Base-by-base conservation (phyloP, 495 filamentous ascomycete species). In the Podospora anserina region DNA sequence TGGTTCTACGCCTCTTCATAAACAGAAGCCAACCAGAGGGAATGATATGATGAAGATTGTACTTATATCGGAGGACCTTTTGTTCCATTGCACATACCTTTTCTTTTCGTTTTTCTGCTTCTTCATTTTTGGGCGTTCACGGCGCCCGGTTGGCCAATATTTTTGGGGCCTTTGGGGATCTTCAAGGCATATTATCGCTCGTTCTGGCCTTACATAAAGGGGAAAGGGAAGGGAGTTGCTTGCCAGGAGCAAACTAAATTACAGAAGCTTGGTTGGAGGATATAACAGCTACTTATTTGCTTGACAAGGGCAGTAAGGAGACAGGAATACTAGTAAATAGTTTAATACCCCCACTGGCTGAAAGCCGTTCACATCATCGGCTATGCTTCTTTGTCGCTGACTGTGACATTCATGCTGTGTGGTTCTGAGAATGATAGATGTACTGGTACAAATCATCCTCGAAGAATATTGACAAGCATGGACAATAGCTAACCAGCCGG, bases 1-100 rank as follows among this genome's bases (percentile, higher is more conserved):
- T 82, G 78, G 78, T 82, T 82, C 68, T 81, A 69, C 61, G 69
- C 71, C 63, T 71, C 67, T 19, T 59, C n/a, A 3, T 32, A 63
- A 39, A 63, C 9, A 32, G 4, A 18, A 18, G 59, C 5, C 20
- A 16, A 16, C 39, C 39, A 49, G 9, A 49, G 7, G 39, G 39
- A 11, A 26, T 30, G 30, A 32, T 57, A 13, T 57, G 54, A 6
- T 18, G 6, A 28, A 63, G 30, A 63, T 49, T 63, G 57, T 30
- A 56, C n/a, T 26, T 28, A 27, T 30, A 44, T 1, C n/a, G 4
- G 15, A 9, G n/a, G 28, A 56, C 23, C 0, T 11, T 18, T 32
- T 62, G 67, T 69, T 39, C 57, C 26, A 23, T 62, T 62, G 60
- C 57, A 7, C 16, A 6, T 59, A 27, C 32, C 27, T 56, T 44